Evolutionary conservation across 192 early-diverging fungal species (phyloP), one percentile per base, ranked within the genome.

Genomic region (Paraglomus occultum): DNA sequence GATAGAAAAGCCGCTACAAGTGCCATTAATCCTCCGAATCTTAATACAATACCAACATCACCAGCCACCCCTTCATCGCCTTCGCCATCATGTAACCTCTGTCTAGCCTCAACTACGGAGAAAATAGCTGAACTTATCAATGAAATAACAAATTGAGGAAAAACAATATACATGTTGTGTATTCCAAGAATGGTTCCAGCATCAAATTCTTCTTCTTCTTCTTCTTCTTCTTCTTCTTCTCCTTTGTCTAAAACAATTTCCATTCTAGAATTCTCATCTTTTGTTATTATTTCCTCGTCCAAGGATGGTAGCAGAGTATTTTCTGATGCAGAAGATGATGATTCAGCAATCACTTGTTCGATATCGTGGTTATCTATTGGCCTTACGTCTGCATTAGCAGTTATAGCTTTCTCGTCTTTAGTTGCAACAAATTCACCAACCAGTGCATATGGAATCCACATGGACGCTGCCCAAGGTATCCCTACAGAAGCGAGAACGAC

Each of bases 371-470:
- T 66, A 8, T 67, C 40, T 11, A 57, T 20, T 8, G 18, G 9
- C 11, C 38, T 42, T 47, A 45, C 20, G 39, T 22, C 54, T 17
- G 12, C 38, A 6, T 17, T 43, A n/a, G 39, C n/a, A 23, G 9
- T 31, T 4, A 48, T 62, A 38, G 38, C 47, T 55, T 46, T 11
- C 8, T 23, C n/a, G 40, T 53, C 51, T 50, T 51, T 15, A 14
- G 40, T 54, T 20, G 76, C 76, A n/a, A 90, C 71, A 67, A 83
- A 86, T 72, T 93, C 91, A 39, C 94, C 94, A 4, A 98, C 82
- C 55, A 98, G 81, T 0, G 92, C 86, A 77, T 95, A 96, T 3
- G 96, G 96, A n/a, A 92, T 82, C 96, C 96, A 98, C 70, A 90
- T 77, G 14, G 87, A 85, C n/a, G 93, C 80, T 0, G 91, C 93